phyloP scores from a whole-genome alignment of 2,329 filamentous ascomycete genomes.

The Pseudocercospora musae region DNA sequence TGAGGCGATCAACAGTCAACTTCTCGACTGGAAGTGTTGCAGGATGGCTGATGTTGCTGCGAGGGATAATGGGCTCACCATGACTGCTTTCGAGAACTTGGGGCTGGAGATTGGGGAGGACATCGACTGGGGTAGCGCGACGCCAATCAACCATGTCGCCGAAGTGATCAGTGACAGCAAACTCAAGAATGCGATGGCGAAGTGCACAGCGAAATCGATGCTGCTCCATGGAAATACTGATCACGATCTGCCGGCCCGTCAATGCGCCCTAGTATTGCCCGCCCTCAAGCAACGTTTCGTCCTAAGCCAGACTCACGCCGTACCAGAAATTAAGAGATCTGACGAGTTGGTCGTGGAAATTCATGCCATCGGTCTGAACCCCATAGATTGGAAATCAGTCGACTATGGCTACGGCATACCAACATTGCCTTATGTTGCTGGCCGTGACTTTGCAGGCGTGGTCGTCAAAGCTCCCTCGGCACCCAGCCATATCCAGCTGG shows the following conservation, averaged over 20 bases:
- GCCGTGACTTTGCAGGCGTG: slow-evolving; percentile 31
- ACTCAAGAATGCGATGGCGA: slow-evolving; percentile 12
- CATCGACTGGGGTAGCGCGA: slow-evolving; percentile 23
- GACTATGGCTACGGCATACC: slow-evolving; percentile 46
- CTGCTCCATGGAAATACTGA: not conserved
- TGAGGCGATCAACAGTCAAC: not conserved
- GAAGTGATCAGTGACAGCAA: slow-evolving; percentile 18
- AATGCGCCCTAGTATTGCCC: slow-evolving; percentile 18
- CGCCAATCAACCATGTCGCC: slow-evolving; percentile 14
- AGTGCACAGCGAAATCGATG: slow-evolving; percentile 8
- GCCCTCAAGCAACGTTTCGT: slow-evolving; percentile 14
- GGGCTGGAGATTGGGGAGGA: slow-evolving; percentile 11
- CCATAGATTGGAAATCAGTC: slow-evolving; percentile 43
- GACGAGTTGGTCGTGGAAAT: slow-evolving; percentile 39
- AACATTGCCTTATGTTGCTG: slow-evolving; percentile 34
- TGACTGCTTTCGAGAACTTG: slow-evolving; percentile 8
- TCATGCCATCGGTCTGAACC: slow-evolving; percentile 40
- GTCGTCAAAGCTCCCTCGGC: slow-evolving; percentile 39
- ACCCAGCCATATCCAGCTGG: slow-evolving; percentile 32
- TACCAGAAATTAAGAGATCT: slow-evolving; percentile 17
- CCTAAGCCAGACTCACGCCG: slow-evolving; percentile 6
- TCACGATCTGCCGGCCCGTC: slow-evolving; percentile 6
- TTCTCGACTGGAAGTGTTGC: not conserved
- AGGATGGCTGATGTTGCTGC: slow-evolving; percentile 13
- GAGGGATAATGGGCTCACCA: not conserved